Conservation (phyloP, 179 eudicot genomes). For the Vitellaria paradoxa region DNA sequence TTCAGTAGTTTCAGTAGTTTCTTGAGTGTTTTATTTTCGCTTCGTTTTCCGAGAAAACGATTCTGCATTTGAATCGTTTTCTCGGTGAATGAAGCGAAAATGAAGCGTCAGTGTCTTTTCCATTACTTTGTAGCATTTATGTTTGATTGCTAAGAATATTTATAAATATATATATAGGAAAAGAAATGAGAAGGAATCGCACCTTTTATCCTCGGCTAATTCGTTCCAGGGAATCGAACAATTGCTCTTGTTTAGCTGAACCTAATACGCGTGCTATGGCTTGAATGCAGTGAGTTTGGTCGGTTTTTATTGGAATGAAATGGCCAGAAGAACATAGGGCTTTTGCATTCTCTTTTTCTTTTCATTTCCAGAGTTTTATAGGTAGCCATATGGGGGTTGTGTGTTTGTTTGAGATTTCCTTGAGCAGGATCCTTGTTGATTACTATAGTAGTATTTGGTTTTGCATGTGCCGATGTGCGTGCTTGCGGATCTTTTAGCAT, state of each 20-base stretch:
- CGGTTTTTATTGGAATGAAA: neutral
- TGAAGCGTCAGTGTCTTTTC: no score
- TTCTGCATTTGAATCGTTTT: neutral
- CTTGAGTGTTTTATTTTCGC: neutral
- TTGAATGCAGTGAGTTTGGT: conserved; percentile 3
- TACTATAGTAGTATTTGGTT: neutral
- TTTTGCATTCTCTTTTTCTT: neutral
- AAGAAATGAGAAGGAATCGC: neutral
- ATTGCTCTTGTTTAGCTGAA: neutral
- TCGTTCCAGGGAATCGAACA: neutral
- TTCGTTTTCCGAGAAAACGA: no score
- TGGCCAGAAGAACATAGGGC: neutral
- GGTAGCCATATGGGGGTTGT: neutral
- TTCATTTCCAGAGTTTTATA: neutral
- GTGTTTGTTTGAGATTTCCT: neutral
- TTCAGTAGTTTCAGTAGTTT: neutral
- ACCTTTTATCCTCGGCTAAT: neutral
- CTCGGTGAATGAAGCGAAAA: neutral
- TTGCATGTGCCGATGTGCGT: neutral
- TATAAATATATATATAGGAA: neutral
- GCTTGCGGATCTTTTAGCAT: no score
- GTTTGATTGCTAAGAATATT: neutral
- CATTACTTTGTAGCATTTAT: neutral
- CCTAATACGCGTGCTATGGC: neutral
- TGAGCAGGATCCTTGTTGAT: neutral